These are phyloP conservation scores for Talaromyces sp. DNA, from an alignment of 2,329 filamentous ascomycete species.

Conservation along the genomic window DNA sequence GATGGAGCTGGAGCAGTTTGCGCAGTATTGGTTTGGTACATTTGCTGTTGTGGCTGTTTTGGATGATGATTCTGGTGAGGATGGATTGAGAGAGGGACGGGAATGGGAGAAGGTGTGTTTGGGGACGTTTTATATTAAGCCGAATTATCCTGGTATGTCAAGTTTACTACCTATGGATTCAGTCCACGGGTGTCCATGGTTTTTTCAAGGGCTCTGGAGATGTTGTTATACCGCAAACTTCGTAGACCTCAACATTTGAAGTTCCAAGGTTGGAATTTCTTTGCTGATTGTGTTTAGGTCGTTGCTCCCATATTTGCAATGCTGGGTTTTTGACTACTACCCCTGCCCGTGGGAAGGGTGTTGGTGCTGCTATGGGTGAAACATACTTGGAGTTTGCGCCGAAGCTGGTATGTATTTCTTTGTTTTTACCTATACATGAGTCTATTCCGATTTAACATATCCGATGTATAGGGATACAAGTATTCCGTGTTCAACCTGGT, in stretches of 20 bases:
- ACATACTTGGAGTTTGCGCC: slow-evolving; percentile 42
- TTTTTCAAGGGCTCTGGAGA: too few species aligned
- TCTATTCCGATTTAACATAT: background rate
- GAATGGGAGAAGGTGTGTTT: slow-evolving; percentile 41
- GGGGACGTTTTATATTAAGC: slow-evolving; percentile 47
- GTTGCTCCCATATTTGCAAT: slow-evolving; percentile 45
- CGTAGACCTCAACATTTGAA: too few species aligned
- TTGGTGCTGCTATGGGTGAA: slow-evolving; percentile 41
- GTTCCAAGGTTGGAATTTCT: too few species aligned
- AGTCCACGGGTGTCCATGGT: too few species aligned
- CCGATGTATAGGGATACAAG: slow-evolving; percentile 41
- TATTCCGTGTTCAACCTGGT: slow-evolving; percentile 47
- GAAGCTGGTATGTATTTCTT: slow-evolving; percentile 32
- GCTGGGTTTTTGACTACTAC: slow-evolving; percentile 40
- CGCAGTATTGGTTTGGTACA: slow-evolving; percentile 43
- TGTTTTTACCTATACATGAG: background rate
- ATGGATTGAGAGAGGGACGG: slow-evolving; percentile 26
- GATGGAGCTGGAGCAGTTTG: slow-evolving; percentile 33
- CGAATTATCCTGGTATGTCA: slow-evolving; percentile 43
- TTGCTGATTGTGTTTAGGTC: slow-evolving; percentile 27
- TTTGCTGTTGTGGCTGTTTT: slow-evolving; percentile 39
- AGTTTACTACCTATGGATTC: too few species aligned
- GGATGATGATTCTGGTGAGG: slow-evolving; percentile 14
- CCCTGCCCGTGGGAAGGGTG: slow-evolving; percentile 36
- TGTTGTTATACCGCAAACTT: too few species aligned